These are phyloP conservation scores for Cubamyces lactineus DNA, from an alignment of 768 basidiomycete genomes.

Conservation along the genomic window DNA sequence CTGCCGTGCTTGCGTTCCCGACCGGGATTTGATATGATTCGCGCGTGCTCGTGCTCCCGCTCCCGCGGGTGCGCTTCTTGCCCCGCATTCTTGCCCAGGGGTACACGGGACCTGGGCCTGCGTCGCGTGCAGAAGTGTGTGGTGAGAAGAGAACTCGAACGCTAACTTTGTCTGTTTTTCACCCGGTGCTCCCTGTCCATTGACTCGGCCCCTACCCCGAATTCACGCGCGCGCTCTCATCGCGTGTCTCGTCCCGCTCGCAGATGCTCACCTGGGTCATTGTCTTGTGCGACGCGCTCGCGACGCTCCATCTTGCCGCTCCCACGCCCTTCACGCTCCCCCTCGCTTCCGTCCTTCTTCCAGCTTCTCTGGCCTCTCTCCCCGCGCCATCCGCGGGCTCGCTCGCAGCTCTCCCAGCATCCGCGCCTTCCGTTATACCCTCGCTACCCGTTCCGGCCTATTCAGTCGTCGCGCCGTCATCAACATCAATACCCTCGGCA, in stretches of 20 bases:
- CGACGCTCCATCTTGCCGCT: constrained; percentile 24
- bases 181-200: not conserved
- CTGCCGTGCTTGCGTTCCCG: not conserved
- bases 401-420: not conserved
- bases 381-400: not conserved
- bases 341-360: constrained; percentile 18
- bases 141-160: not conserved
- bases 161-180: constrained; percentile 10
- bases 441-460: too few species aligned
- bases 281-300: constrained; percentile 28
- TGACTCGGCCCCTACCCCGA: not conserved
- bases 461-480: not conserved
- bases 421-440: not conserved
- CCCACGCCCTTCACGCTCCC: constrained; percentile 24
- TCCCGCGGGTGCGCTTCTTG: constrained; percentile 6
- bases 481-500: not conserved
- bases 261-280: constrained; percentile 31
- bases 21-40: not conserved
- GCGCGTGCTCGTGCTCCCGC: not conserved
- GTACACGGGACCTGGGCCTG: too few species aligned
- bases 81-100: constrained; percentile 4
- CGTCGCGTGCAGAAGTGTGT: too few species aligned
- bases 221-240: not conserved
- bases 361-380: constrained; percentile 5
- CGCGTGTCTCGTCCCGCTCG: not conserved